Evolutionary conservation across 768 basidiomycete species (phyloP), one percentile per base, ranked within the genome.

Genomic region (Amanita rubescens): DNA sequence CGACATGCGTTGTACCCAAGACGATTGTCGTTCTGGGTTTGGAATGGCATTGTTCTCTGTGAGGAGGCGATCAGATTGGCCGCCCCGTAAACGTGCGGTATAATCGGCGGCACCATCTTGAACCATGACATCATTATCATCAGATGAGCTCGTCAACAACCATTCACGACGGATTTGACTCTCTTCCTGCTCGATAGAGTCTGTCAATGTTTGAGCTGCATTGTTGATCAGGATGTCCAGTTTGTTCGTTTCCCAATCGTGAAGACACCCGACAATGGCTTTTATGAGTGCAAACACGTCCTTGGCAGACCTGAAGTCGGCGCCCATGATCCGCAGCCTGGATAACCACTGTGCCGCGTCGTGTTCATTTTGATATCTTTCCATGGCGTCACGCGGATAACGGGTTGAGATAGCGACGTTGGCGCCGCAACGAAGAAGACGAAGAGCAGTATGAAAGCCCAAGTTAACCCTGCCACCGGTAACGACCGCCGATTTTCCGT

Each of bases 391-490:
- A 34, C 60, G 59, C 10, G 71, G 69, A 48, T 70, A 69, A 14
- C 68, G 61, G 1, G 67, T 66, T 1, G 68, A 63, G 3, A 60
- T 60, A 11, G 70, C 60, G 17, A 69, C 68, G 19, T 46, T 55
- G 10, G 67, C 65, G 20, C 66, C 67, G 42, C 67, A 64, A 19
- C 69, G 65, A 20, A 70, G 58, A 17, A 71, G 57, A 14, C 68
- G 65, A 27, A 69, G 57, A 2, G 63, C 64, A 1, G 60, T 63
- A 30, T 66, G 58, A 51, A 61, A 71, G 10, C 69, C 69, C 12
- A 71, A 61, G 53, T 70, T 69, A 25, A 71, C 58, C 15, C 71
- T 61, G 3, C 60, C 69, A 12, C 69, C 69, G n/a, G 71, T 70
- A 11, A 70, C 64, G 6, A 70, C 50, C 1, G 65, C 68, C 0